Conservation (phyloP, 2,329 filamentous ascomycete species). For the Teratosphaeria pseudoeucalypti region DNA sequence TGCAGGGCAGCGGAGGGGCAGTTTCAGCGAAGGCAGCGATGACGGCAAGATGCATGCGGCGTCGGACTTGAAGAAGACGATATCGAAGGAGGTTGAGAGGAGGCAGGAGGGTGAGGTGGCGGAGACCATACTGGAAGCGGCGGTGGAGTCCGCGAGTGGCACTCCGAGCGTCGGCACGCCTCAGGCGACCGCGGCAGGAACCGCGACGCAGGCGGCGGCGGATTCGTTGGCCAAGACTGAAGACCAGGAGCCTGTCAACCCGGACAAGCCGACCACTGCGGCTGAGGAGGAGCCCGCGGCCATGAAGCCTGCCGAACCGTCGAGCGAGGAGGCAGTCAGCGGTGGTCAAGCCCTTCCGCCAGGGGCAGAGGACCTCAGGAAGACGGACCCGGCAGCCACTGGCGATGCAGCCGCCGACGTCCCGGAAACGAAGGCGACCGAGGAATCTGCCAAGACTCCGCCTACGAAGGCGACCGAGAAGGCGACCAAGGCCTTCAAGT, state of each 20-base stretch:
- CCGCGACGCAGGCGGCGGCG: constrained; percentile 6
- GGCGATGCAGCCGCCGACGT: constrained; percentile 2
- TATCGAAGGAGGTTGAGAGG: constrained; percentile 31
- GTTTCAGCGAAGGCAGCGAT: constrained; percentile 32
- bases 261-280: constrained; percentile 34
- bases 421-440: constrained; percentile 4
- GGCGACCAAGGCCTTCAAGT: constrained; percentile 1
- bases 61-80: constrained; percentile 27
- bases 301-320: constrained; percentile 32
- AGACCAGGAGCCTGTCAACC: constrained; percentile 26
- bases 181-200: not conserved
- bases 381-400: constrained; percentile 1
- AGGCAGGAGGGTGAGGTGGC: constrained; percentile 26
- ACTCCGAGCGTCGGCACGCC: constrained; percentile 20
- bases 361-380: constrained; percentile 21
- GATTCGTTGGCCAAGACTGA: constrained; percentile 2
- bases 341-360: constrained; percentile 28
- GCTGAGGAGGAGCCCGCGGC: constrained; percentile 31
- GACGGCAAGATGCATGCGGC: constrained; percentile 18
- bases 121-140: constrained; percentile 34
- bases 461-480: not conserved
- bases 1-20: constrained; percentile 18
- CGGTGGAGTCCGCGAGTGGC: constrained; percentile 28
- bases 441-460: not conserved
- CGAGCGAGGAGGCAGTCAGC: constrained; percentile 27